A percentile compares a stretch with the other conserved stretches of the same genome.
Conservation (phyloP, 768 basidiomycete species). For the Sistotremastrum niveocremeum region DNA sequence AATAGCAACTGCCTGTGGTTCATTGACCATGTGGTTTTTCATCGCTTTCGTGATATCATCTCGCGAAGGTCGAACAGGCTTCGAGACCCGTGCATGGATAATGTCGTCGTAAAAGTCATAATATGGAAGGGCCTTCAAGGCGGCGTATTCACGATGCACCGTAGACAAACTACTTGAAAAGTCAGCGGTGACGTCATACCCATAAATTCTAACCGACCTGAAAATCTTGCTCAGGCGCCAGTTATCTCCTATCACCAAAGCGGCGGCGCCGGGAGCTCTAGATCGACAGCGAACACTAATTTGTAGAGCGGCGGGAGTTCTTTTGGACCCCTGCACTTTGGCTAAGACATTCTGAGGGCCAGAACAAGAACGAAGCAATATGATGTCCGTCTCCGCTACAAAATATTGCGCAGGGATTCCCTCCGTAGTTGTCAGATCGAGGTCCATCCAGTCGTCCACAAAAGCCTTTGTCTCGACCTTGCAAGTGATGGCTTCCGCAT, state of each 20-base stretch:
- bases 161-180: constrained; percentile 60
- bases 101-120: constrained; percentile 68
- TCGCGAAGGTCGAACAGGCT: constrained; percentile 22
- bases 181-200: background rate
- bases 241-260: constrained; percentile 45
- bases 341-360: constrained; percentile 47
- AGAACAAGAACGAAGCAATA: constrained; percentile 57
- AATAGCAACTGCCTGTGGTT: constrained; percentile 89
- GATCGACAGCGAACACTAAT: constrained; percentile 44
- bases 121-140: constrained; percentile 68
- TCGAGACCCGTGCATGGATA: constrained; percentile 49
- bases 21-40: constrained; percentile 63
- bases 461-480: constrained; percentile 57
- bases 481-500: constrained; percentile 35
- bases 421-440: constrained; percentile 52
- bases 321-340: constrained; percentile 44
- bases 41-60: constrained; percentile 49
- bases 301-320: constrained; percentile 32
- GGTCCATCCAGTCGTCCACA: constrained; percentile 71
- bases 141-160: constrained; percentile 82
- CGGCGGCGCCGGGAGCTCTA: constrained; percentile 34
- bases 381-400: constrained; percentile 63
- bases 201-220: constrained; percentile 37
- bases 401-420: constrained; percentile 50
- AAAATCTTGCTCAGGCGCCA: constrained; percentile 76